Base-by-base conservation (phyloP, 164 flowering plant genomes). In the Nelumbo lutea region DNA sequence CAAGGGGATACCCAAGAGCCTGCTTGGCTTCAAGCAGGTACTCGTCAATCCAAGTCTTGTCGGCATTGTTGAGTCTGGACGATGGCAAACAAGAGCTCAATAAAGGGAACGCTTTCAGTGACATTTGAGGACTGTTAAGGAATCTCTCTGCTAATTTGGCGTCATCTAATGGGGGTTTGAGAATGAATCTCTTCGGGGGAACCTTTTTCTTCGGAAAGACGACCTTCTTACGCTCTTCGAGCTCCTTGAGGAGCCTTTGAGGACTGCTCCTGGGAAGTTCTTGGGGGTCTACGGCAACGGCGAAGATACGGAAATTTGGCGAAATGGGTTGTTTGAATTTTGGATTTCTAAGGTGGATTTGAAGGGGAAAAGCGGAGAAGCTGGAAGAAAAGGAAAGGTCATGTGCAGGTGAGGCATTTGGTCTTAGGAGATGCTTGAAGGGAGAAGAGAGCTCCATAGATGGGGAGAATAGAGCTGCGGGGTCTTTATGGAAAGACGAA, bases 151-250 rank as follows among this genome's bases (percentile, higher is more conserved):
- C 87, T n/a, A 95, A 69, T 75, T 64, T 89, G 6, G 78, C 75
- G 69, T 95, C 97, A 51, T 95, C 99, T n/a, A 95, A 72, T 0
- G 98, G 98, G 6, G 99, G 99, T 68, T 81, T 90, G 2, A 95
- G 86, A 8, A 95, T 89, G 78, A 79, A 92, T 67, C 82, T 74
- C 69, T 76, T 92, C 0, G 95, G 91, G n/a, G 98, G 99, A 0
- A 78, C 64, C 67, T 79, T 86, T 62, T 86, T 92, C 81, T 85
- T 89, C 2, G 97, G 97, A 42, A 87, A 81, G 0, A 76, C 82
- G 15, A 72, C 66, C 69, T 78, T 82, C 62, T 88, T 95, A 27
- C 97, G 89, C 79, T 95, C 89, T 6, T 84, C 86, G 6, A 95
- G 91, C 83, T 95, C 99, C 74, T 84, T 92, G 56, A 95, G 89